Percentiles rank a stretch among this genome's conserved stretches.
Evolutionary conservation across 2,329 filamentous ascomycete genomes (phyloP).

Genomic region (Diaporthe australafricana): DNA sequence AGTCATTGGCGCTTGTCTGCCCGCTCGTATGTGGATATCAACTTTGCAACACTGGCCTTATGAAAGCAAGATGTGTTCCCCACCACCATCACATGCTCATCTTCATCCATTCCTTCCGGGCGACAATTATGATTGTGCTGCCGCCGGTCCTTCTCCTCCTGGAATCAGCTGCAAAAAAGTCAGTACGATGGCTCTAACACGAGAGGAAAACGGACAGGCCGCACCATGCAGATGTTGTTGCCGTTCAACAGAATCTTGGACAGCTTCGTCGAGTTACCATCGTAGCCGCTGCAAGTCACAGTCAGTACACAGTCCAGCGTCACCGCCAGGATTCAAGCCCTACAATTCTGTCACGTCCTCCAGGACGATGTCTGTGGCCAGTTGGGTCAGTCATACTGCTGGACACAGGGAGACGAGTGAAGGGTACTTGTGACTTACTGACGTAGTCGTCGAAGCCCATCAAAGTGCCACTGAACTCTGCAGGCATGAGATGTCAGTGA

Average conservation of each 20-base stretch:
- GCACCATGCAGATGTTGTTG: constrained; percentile 99
- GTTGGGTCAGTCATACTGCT: not conserved
- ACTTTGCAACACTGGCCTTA: not conserved
- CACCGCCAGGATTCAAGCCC: constrained; percentile 45
- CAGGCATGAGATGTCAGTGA: constrained; percentile 31
- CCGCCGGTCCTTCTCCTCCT: constrained; percentile 77
- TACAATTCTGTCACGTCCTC: constrained; percentile 98
- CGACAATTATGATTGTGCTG: constrained; percentile 41
- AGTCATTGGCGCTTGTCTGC: not conserved
- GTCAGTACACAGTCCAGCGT: not conserved
- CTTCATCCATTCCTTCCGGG: not conserved
- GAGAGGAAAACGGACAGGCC: constrained; percentile 39
- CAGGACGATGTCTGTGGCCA: constrained; percentile 87
- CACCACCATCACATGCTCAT: not conserved
- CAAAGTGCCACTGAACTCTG: constrained; percentile 95
- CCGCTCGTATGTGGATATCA: constrained; percentile 1
- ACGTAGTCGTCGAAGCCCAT: constrained; percentile 99
- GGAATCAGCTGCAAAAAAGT: constrained; percentile 73
- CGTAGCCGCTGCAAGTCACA: constrained; percentile 79
- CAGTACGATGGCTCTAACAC: constrained; percentile 21
- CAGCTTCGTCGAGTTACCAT: constrained; percentile 86
- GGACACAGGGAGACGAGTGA: not conserved
- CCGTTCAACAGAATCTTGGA: constrained; percentile 96
- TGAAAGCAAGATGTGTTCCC: not conserved
- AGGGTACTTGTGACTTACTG: constrained; percentile 74